A percentile compares a stretch with the other conserved stretches of the same genome.
phyloP scores from a whole-genome alignment of 2,329 filamentous ascomycete species.

The Monosporascus sp. region DNA sequence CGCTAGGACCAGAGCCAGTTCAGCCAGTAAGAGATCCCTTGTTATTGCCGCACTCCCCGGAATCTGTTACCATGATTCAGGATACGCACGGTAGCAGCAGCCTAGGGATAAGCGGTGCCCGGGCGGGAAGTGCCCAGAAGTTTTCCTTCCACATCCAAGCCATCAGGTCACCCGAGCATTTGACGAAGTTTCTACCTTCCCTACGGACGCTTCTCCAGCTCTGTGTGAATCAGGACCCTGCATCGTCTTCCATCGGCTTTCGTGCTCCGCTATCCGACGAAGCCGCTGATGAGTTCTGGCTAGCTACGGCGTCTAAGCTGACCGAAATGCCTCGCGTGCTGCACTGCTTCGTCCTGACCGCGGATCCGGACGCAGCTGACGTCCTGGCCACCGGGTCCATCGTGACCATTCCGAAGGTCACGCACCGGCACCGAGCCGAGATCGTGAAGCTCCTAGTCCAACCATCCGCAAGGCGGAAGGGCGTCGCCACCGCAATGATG shows the following conservation, averaged over 20 bases:
- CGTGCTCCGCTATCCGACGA: constrained; percentile 20
- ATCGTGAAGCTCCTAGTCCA: constrained; percentile 23
- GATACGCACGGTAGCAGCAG: too few species aligned
- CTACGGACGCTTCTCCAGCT: constrained; percentile 16
- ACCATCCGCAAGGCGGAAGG: constrained; percentile 12
- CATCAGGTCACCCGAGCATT: too few species aligned
- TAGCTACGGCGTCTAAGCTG: too few species aligned
- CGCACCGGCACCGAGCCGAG: constrained; percentile 21
- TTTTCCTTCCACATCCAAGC: too few species aligned
- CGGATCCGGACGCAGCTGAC: neutral
- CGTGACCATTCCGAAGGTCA: constrained; percentile 15
- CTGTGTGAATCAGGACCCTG: constrained; percentile 23
- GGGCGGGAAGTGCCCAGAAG: too few species aligned
- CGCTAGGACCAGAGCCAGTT: too few species aligned
- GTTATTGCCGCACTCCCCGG: too few species aligned
- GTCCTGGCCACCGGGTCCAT: constrained; percentile 19
- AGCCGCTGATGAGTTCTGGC: constrained; percentile 16
- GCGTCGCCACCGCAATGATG: constrained; percentile 18
- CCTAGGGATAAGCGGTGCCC: too few species aligned
- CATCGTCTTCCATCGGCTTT: constrained; percentile 21
- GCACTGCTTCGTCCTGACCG: constrained; percentile 11
- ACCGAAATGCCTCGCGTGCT: neutral
- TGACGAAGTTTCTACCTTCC: constrained; percentile 9
- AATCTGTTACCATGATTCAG: neutral
- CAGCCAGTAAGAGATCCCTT: too few species aligned